Evolutionary conservation across 192 early-diverging fungal species (phyloP).

Genomic region (Coemansia sp.): DNA sequence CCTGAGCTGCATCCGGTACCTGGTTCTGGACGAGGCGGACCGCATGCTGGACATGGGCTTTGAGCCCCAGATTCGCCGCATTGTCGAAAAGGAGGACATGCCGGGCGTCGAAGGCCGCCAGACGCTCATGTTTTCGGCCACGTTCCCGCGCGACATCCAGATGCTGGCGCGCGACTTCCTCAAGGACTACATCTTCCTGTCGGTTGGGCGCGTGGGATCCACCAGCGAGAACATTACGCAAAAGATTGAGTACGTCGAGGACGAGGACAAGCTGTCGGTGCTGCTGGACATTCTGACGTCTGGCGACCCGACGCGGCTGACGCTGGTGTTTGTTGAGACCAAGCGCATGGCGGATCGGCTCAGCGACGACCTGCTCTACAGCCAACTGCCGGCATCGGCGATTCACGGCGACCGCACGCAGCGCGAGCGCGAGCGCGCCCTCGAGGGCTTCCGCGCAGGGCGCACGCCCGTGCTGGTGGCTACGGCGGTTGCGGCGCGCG

Average conservation of each 20-base stretch:
- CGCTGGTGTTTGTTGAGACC: conserved; percentile 96
- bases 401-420: conserved; percentile 98
- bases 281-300: conserved; percentile 77
- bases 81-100: conserved; percentile 79
- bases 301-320: conserved; percentile 61
- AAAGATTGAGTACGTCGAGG: conserved; percentile 87
- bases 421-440: conserved; percentile 87
- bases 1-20: conserved; percentile 67
- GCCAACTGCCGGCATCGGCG: conserved; percentile 84
- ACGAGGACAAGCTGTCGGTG: conserved; percentile 87
- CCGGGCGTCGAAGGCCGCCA: conserved; percentile 65
- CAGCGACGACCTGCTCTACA: conserved; percentile 68
- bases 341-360: conserved; percentile 91
- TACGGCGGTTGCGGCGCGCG: conserved; percentile 95
- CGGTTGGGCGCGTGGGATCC: conserved; percentile 89
- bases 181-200: conserved; percentile 72
- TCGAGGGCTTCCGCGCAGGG: conserved; percentile 82
- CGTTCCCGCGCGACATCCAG: conserved; percentile 90
- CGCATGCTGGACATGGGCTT: conserved; percentile 99
- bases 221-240: conserved; percentile 96
- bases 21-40: conserved; percentile 82
- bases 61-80: conserved; percentile 84
- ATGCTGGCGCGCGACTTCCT: conserved; percentile 90
- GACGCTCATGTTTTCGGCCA: conserved; percentile 98
- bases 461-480: conserved; percentile 85